These are phyloP conservation scores for Aquilaria malaccensis DNA, from an alignment of 345 rosid genomes.

Conservation along the genomic window DNA sequence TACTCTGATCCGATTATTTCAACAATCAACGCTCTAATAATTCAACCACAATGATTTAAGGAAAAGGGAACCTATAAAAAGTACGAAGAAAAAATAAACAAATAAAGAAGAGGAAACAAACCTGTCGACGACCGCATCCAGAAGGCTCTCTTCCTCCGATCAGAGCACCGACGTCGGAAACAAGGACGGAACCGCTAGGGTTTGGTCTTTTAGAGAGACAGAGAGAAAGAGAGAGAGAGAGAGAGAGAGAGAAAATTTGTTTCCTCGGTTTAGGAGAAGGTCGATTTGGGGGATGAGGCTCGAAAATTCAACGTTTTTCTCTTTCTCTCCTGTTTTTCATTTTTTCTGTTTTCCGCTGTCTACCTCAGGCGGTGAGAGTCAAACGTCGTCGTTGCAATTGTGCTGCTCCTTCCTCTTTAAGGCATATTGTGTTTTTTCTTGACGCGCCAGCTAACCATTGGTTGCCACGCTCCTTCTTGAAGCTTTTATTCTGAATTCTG, in stretches of 20 bases:
- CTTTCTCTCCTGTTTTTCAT: neutral
- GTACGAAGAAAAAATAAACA: neutral
- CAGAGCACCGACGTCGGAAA: neutral
- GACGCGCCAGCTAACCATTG: no score
- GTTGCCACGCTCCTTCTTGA: no score
- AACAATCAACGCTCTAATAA: neutral
- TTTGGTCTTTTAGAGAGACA: constrained; percentile 11
- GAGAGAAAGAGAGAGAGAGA: neutral
- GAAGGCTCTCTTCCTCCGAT: constrained; percentile 5
- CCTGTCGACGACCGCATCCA: constrained; percentile 20
- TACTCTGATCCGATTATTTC: neutral
- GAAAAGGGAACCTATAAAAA: neutral
- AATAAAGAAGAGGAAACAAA: neutral
- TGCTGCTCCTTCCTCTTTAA: no score
- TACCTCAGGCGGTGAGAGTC: no score
- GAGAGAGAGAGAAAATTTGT: neutral
- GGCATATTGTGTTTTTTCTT: no score
- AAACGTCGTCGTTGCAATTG: no score
- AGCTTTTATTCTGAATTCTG: no score
- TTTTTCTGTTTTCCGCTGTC: neutral
- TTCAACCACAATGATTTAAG: neutral
- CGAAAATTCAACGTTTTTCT: constrained; percentile 17
- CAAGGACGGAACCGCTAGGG: constrained; percentile 12
- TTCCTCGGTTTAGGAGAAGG: neutral
- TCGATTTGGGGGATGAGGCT: constrained; percentile 20